Evolutionary conservation across 164 flowering plant species (phyloP).

Genomic region (Annona squamosa): DNA sequence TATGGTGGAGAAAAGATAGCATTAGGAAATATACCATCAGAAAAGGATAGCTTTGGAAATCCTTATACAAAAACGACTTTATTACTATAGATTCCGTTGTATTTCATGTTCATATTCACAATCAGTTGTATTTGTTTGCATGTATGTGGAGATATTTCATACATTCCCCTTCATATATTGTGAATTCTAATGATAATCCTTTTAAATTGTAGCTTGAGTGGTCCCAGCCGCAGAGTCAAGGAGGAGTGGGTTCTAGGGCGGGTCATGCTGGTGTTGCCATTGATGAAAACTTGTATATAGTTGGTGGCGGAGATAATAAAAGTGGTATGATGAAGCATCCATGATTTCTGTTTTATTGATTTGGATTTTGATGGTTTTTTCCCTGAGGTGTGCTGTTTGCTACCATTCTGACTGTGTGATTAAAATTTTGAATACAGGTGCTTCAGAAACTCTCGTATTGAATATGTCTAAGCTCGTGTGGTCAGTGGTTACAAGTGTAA

Average conservation of each 20-base stretch:
- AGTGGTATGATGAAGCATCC: constrained; percentile 44
- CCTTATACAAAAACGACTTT: too few relatives aligned
- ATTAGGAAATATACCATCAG: too few relatives aligned
- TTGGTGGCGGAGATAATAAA: constrained; percentile 95
- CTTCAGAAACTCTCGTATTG: constrained; percentile 58
- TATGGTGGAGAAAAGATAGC: too few relatives aligned
- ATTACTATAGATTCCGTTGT: too few relatives aligned
- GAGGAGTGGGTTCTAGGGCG: constrained; percentile 70
- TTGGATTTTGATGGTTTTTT: too few relatives aligned
- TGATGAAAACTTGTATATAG: constrained; percentile 72
- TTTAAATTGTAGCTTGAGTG: constrained; percentile 72
- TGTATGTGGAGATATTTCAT: too few relatives aligned
- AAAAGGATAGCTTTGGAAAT: too few relatives aligned
- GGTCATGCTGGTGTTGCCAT: constrained; percentile 79
- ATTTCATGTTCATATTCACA: too few relatives aligned
- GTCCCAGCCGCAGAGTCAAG: constrained; percentile 82
- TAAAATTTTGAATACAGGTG: constrained; percentile 42
- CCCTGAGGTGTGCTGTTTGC: neutral
- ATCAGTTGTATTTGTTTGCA: too few relatives aligned
- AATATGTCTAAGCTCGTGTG: constrained; percentile 76
- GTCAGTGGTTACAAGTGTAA: constrained; percentile 56
- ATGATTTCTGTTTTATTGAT: neutral
- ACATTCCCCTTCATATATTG: too few relatives aligned
- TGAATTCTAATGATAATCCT: neutral
- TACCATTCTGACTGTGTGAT: neutral